phyloP scores from a whole-genome alignment of 2,329 filamentous ascomycete species.

The Penicillium sclerotiorum region DNA sequence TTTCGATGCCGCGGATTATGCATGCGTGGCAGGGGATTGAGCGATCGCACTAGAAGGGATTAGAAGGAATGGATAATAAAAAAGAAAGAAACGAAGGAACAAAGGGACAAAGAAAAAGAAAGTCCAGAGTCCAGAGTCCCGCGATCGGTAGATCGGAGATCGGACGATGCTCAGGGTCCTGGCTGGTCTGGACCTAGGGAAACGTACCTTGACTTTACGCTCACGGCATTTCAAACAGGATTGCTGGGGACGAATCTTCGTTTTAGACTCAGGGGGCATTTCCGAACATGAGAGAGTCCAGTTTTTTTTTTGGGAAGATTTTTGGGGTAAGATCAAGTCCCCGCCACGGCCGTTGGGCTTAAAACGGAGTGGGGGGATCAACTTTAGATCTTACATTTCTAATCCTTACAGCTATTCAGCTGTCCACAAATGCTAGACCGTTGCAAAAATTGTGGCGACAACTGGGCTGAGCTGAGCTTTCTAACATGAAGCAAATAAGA shows the following conservation, averaged over 20 bases:
- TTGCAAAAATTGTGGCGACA: no score
- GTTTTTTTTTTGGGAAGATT: background rate
- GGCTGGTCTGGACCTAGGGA: background rate
- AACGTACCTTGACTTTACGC: slow-evolving; percentile 32
- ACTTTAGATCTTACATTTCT: background rate
- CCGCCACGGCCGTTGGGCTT: slow-evolving; percentile 1
- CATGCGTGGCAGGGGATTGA: slow-evolving; percentile 31
- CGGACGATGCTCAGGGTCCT: background rate
- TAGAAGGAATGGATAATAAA: background rate
- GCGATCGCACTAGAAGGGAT: slow-evolving; percentile 29
- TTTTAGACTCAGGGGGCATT: slow-evolving; percentile 3
- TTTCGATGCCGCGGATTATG: slow-evolving; percentile 27
- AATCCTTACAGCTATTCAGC: no score
- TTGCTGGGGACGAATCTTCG: slow-evolving; percentile 30
- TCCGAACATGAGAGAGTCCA: background rate
- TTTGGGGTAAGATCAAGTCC: background rate
- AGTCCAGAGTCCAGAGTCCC: no score
- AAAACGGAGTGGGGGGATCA: background rate
- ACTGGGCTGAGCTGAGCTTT: background rate
- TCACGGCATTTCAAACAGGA: slow-evolving; percentile 33
- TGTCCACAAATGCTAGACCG: no score
- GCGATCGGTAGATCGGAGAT: background rate
- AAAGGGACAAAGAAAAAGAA: background rate
- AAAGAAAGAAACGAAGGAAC: background rate
- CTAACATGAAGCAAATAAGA: background rate